Evolutionary conservation across 2,329 filamentous ascomycete genomes (phyloP).

Genomic region (Elsinoe arachidis): DNA sequence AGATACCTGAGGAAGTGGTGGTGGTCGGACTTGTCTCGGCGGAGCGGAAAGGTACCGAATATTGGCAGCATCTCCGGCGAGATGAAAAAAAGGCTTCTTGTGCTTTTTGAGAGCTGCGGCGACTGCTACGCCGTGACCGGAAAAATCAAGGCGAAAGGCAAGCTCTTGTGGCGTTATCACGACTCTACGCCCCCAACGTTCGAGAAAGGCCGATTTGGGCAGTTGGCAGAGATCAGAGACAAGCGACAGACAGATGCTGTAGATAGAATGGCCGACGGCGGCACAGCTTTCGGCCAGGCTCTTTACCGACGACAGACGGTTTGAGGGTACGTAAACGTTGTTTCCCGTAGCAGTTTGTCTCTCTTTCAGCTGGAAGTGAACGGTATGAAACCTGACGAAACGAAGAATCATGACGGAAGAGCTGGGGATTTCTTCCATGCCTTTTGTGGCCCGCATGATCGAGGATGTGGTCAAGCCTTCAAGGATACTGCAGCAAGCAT

Average conservation of each 20-base stretch:
- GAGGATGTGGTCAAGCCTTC: background rate
- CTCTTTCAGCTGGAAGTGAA: background rate
- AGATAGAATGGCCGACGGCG: background rate
- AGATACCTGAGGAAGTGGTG: background rate
- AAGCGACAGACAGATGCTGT: background rate
- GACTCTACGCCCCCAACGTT: background rate
- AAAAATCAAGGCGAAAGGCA: background rate
- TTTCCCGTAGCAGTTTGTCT: background rate
- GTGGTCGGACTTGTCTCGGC: background rate
- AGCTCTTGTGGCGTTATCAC: slow-evolving; percentile 2
- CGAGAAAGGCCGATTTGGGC: background rate
- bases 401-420: background rate
- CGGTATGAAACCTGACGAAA: background rate
- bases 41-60: background rate
- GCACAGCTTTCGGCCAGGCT: background rate
- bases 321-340: background rate
- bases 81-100: background rate
- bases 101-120: background rate
- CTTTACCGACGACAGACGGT: background rate
- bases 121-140: background rate
- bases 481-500: background rate
- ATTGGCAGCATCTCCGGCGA: too few relatives aligned
- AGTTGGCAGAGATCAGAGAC: background rate
- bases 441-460: too few relatives aligned
- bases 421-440: background rate